These are phyloP conservation scores for Cylindrotheca closterium DNA, from an alignment of 108 stramenopile species.

Conservation along the genomic window DNA sequence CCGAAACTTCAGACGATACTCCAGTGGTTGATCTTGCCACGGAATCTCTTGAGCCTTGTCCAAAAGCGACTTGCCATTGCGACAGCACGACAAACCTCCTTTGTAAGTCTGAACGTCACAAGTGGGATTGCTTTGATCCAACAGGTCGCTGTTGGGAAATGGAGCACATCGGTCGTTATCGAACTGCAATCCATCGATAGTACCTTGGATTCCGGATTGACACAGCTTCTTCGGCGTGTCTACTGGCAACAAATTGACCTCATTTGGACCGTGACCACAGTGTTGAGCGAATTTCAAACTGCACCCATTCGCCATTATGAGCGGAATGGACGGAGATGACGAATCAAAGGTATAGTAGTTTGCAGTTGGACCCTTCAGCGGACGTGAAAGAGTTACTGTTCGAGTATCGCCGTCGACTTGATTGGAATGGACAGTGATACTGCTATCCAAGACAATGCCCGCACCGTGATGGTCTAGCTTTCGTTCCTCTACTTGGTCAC, in stretches of 20 bases:
- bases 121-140: constrained; percentile 34
- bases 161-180: constrained; percentile 20
- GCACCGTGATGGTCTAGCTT: constrained; percentile 37
- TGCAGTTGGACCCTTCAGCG: constrained; percentile 14
- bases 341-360: constrained; percentile 32
- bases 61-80: constrained; percentile 28
- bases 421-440: constrained; percentile 9
- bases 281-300: constrained; percentile 24
- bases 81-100: constrained; percentile 35
- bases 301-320: constrained; percentile 39
- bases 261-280: constrained; percentile 32
- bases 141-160: constrained; percentile 29
- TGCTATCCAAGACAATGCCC: constrained; percentile 16
- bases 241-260: constrained; percentile 16
- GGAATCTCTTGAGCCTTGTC: constrained; percentile 40
- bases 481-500: constrained; percentile 28
- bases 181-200: constrained; percentile 29
- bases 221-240: constrained; percentile 11
- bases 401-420: constrained; percentile 8
- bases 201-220: constrained; percentile 28
- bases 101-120: constrained; percentile 34
- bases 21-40: constrained; percentile 35
- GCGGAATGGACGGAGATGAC: background rate
- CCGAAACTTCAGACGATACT: constrained; percentile 42
- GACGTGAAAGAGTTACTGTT: constrained; percentile 23